Base-by-base conservation (phyloP, 2,329 filamentous ascomycete genomes). In the Fusarium pilosicola region DNA sequence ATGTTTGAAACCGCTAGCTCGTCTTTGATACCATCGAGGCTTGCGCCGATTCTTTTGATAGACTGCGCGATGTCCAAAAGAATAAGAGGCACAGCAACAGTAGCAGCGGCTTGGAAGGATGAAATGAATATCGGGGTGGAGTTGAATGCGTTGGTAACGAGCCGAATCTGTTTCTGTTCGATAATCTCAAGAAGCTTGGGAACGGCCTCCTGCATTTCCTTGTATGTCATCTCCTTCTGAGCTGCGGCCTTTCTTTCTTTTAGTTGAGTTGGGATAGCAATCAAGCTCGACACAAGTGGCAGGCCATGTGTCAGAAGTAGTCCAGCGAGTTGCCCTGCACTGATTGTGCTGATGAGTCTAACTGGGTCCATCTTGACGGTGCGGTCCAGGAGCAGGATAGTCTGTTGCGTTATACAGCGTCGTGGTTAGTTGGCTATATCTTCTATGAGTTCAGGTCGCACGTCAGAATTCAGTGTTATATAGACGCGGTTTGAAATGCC, bases 211-310 rank as follows among this genome's bases (percentile, higher is more conserved):
- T 54, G 13, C 1, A 54, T 28, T 12, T 54, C 24, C 32, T 22
- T 54, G 14, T 36, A 38, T 0, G 34, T 28, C 51, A 28, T 3
- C 51, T 54, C 32, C 13, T 54, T 36, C 7, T 54, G 24, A 3
- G 2, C 32, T 0, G n/a, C n/a, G 1, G 51, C 34, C 34, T 28
- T 36, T 54, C 51, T 24, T 26, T 54, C n/a, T 22, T 54, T 12
- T 14, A 9, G 32, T 13, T 34, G 32, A 28, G 18, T 13, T 15
- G 4, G 22, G 5, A 32, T 20, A 11, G 22, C 3, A 26, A 2
- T 0, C 7, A 34, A 12, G 17, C 28, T 13, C 7, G 7, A 3
- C 4, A 6, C 5, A 14, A 4, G 17, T 20, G 3, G 1, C 1
- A 14, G 7, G 3, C 30, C 32, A 5, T 14, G n/a, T 7, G 12